A percentile compares a stretch with the other conserved stretches of the same genome.
phyloP scores from a whole-genome alignment of 2,329 filamentous ascomycete genomes.

The Pseudogymnoascus sp. region DNA sequence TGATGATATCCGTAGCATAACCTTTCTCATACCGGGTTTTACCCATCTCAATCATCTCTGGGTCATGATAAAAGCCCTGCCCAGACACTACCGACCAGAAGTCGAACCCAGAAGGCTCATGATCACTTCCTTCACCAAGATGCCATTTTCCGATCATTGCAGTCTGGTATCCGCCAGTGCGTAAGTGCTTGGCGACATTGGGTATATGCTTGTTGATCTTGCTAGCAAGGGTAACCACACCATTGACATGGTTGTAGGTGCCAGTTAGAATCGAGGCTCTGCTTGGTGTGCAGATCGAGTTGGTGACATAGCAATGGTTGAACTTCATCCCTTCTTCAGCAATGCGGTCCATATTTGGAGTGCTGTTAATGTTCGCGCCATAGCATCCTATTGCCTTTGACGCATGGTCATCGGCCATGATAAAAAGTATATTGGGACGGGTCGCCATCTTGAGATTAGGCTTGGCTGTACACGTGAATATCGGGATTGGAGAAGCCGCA shows the following conservation, averaged over 20 bases:
- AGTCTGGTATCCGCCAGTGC: slow-evolving; percentile 40
- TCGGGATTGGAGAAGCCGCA: background rate
- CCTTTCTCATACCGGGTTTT: slow-evolving; percentile 31
- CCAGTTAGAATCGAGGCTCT: slow-evolving; percentile 43
- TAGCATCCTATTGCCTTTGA: slow-evolving; percentile 42
- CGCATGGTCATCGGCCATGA: slow-evolving; percentile 49
- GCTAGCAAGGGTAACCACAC: slow-evolving; percentile 41
- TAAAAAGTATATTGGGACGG: slow-evolving; percentile 40
- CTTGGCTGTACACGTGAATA: background rate
- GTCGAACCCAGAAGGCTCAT: slow-evolving; percentile 44
- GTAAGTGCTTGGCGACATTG: slow-evolving; percentile 44
- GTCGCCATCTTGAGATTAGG: background rate
- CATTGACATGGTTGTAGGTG: slow-evolving; percentile 46
- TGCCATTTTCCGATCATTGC: slow-evolving; percentile 50
- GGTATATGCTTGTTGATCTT: slow-evolving; percentile 44
- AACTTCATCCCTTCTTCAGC: slow-evolving; percentile 43
- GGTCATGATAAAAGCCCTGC: slow-evolving; percentile 46
- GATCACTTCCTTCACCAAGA: slow-evolving; percentile 39
- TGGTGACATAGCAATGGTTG: slow-evolving; percentile 48
- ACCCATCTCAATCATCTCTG: slow-evolving; percentile 38
- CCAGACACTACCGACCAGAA: slow-evolving; percentile 45
- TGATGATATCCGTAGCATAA: slow-evolving; percentile 46
- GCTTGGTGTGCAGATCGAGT: slow-evolving; percentile 45
- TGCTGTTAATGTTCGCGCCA: slow-evolving; percentile 43
- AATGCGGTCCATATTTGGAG: slow-evolving; percentile 43